A percentile compares a stretch with the other conserved stretches of the same genome.
Conservation (phyloP, 2,329 filamentous ascomycete species). For the Colletotrichum scovillei region DNA sequence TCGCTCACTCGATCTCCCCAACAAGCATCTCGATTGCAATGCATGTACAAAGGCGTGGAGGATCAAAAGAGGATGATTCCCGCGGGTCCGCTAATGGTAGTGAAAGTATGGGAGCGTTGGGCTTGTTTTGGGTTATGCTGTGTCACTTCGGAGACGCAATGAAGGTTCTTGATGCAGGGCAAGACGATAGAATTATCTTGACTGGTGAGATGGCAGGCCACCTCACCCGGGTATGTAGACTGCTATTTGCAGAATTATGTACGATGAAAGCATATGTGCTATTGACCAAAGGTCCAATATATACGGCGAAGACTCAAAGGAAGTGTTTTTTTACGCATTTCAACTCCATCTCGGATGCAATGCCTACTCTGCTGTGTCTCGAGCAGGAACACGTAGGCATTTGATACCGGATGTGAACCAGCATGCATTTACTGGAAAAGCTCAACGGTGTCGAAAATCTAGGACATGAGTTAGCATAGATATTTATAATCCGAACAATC, state of each 20-base stretch:
- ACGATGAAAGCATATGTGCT: conserved; percentile 23
- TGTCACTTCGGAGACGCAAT: background rate
- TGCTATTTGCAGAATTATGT: conserved; percentile 10
- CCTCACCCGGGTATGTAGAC: background rate
- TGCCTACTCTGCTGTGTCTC: background rate
- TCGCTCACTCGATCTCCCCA: background rate
- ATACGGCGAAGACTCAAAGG: conserved; percentile 20
- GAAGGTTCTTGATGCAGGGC: background rate
- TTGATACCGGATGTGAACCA: background rate
- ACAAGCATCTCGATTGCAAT: background rate
- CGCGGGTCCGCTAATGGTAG: background rate
- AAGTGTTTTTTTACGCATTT: background rate
- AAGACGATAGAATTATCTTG: background rate
- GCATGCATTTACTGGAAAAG: conserved; percentile 22
- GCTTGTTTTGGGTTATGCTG: background rate
- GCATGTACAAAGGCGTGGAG: background rate
- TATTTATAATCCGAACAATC: background rate
- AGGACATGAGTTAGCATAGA: background rate
- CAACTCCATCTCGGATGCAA: background rate
- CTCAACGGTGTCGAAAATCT: conserved; percentile 36
- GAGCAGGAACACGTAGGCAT: background rate
- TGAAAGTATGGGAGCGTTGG: no score
- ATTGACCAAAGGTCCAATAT: conserved; percentile 19
- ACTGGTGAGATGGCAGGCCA: conserved; percentile 10
- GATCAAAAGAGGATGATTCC: background rate